phyloP scores from a whole-genome alignment of 106 monocot genomes.

The Narthecium ossifragum region DNA sequence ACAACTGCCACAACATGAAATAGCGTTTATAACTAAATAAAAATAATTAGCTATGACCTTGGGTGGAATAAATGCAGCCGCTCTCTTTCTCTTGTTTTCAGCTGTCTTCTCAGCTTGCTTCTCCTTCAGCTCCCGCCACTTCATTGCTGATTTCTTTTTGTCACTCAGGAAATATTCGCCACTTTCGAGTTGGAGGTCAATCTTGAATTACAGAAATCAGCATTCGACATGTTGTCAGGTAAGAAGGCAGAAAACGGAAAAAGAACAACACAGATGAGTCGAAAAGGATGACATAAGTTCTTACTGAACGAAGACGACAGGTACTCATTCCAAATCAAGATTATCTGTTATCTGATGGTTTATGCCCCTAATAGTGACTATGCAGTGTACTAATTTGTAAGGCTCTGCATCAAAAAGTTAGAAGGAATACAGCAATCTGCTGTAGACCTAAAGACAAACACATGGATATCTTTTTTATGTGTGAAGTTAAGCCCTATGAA shows the following conservation, averaged over 20 bases:
- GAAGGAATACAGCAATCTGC: too few species aligned
- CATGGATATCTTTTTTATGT: too few species aligned
- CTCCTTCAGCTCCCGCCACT: slow-evolving; percentile 83
- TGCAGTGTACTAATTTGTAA: too few species aligned
- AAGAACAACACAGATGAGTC: too few species aligned
- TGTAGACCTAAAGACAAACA: too few species aligned
- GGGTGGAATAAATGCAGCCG: slow-evolving; percentile 88
- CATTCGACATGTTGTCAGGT: background rate
- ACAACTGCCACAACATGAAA: background rate
- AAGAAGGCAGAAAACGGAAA: background rate
- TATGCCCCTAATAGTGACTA: too few species aligned
- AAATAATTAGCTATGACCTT: slow-evolving; percentile 33
- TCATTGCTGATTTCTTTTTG: slow-evolving; percentile 78
- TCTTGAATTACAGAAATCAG: slow-evolving; percentile 33
- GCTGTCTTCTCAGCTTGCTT: slow-evolving; percentile 80
- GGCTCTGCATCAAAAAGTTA: too few species aligned
- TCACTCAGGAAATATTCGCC: slow-evolving; percentile 94
- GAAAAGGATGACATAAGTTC: too few species aligned
- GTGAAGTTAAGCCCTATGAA: too few species aligned
- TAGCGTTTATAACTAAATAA: background rate
- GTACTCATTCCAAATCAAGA: too few species aligned
- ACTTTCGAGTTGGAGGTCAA: slow-evolving; percentile 86
- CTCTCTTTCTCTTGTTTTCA: slow-evolving; percentile 92
- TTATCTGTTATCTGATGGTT: too few species aligned
- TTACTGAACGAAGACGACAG: too few species aligned